Evolutionary conservation across 306 rosid genomes (phyloP), one percentile per base, ranked within the genome.

Genomic region (Cicer bijugum): DNA sequence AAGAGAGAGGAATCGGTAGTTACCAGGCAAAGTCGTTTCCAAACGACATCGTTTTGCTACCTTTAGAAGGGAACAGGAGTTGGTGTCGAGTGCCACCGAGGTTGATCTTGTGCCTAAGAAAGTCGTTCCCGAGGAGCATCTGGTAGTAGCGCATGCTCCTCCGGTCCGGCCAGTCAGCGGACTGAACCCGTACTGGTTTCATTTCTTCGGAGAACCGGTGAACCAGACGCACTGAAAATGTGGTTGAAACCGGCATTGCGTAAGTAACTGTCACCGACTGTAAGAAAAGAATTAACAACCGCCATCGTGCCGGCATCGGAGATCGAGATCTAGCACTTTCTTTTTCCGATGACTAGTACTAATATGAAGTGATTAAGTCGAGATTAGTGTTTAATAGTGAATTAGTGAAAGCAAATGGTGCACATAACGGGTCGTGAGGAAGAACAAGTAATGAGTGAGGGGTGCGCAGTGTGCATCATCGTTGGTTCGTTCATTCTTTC

Each of bases 1-100:
- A 47, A 7, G 50, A 40, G 44, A 50, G 53, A 48, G 8, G 14
- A 79, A 40, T 14, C 8, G 6, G 8, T 9, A 7, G 15, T 51
- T 44, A 93, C 98, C 98, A 91, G 79, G 90, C 97, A 42, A 91
- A 91, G 74, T 93, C 96, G 69, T 93, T 91, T 19, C 98, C 98
- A 5, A 87, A 77, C 77, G 88, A 85, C 84, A 83, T 84, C 80
- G 98, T 85, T 72, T 83, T 77, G 75, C 91, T 86, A 14, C 97
- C 97, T 19, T 80, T 85, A 17, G 97, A 85, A 5, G 97, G 97
- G 33, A 84, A 89, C 56, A 93, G 87, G 8, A 88, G 75, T 86
- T 88, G 86, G 60, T 81, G 86, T 47, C 75, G 89, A 28, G 87
- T 71, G 35, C 84, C 71, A n/a, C 47, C 85, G 45, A 89, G 85